phyloP scores from a whole-genome alignment of 192 early-diverging fungal species.

The Coemansia sp. region DNA sequence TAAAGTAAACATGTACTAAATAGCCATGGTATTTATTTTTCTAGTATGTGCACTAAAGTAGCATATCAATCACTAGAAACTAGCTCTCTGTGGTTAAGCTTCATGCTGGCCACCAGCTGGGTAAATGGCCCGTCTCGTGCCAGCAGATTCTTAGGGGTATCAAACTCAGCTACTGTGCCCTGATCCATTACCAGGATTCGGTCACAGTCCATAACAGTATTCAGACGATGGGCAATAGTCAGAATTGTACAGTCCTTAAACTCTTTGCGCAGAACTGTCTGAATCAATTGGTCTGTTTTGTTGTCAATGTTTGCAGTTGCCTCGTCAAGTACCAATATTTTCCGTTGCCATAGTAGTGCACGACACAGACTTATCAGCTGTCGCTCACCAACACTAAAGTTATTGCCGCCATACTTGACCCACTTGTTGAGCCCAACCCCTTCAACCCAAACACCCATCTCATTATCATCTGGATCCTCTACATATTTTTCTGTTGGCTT shows the following conservation, averaged over 20 bases:
- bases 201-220: conserved; percentile 63
- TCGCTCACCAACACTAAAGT: conserved; percentile 72
- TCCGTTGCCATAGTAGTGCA: conserved; percentile 64
- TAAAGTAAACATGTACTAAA: too few relatives aligned
- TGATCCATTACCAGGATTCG: conserved; percentile 59
- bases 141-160: conserved; percentile 17
- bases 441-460: conserved; percentile 14
- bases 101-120: conserved; percentile 14
- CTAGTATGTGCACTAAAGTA: too few relatives aligned
- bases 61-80: not conserved
- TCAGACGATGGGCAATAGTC: conserved; percentile 70
- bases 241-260: conserved; percentile 49
- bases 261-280: conserved; percentile 56
- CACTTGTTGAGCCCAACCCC: conserved; percentile 23
- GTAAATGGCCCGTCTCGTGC: conserved; percentile 12
- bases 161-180: conserved; percentile 31
- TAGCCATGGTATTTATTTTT: too few relatives aligned
- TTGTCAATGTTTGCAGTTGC: conserved; percentile 62
- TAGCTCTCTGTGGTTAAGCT: conserved; percentile 3
- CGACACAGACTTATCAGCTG: conserved; percentile 62
- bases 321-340: conserved; percentile 77
- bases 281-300: conserved; percentile 62
- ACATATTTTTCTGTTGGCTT: conserved; percentile 15
- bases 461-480: too few relatives aligned
- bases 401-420: conserved; percentile 56